Percentiles rank a stretch among this genome's conserved stretches.
Conservation (phyloP, 2,329 filamentous ascomycete species). For the Paraphoma sp. region DNA sequence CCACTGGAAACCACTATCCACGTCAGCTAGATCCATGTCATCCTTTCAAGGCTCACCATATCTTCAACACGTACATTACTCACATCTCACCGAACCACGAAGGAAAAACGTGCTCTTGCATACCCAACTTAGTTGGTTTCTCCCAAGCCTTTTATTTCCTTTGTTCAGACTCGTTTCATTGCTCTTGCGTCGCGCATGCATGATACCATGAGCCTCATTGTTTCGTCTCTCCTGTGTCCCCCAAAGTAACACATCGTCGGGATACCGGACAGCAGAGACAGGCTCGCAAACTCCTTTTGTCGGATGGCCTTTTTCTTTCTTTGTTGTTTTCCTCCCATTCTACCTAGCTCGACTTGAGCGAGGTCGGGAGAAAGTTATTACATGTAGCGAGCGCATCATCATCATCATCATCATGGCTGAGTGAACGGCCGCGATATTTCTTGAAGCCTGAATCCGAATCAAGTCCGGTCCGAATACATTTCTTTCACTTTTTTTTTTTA, state of each 20-base stretch:
- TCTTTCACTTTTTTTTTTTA: background rate
- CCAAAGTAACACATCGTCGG: background rate
- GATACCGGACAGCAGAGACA: background rate
- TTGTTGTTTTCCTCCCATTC: background rate
- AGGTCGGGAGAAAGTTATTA: background rate
- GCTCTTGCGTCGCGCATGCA: slow-evolving; percentile 15
- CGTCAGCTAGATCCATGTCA: slow-evolving; percentile 30
- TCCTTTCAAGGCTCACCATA: background rate
- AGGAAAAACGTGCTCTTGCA: background rate
- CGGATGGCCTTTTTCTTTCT: background rate
- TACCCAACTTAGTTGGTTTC: background rate
- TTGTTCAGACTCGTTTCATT: background rate
- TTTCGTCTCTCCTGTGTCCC: background rate
- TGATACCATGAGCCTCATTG: slow-evolving; percentile 24
- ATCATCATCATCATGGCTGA: too few species aligned
- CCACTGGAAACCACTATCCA: slow-evolving; percentile 42
- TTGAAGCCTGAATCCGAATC: too few species aligned
- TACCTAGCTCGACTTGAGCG: too few species aligned
- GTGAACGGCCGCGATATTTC: too few species aligned
- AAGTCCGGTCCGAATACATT: too few species aligned
- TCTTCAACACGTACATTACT: too few species aligned
- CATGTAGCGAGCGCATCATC: background rate
- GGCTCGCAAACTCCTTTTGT: background rate
- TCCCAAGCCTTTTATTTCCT: background rate
- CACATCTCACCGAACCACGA: too few species aligned